A percentile compares a stretch with the other conserved stretches of the same genome.
Evolutionary conservation across 2,329 filamentous ascomycete species (phyloP).

Genomic region (Aspergillus sclerotialis): DNA sequence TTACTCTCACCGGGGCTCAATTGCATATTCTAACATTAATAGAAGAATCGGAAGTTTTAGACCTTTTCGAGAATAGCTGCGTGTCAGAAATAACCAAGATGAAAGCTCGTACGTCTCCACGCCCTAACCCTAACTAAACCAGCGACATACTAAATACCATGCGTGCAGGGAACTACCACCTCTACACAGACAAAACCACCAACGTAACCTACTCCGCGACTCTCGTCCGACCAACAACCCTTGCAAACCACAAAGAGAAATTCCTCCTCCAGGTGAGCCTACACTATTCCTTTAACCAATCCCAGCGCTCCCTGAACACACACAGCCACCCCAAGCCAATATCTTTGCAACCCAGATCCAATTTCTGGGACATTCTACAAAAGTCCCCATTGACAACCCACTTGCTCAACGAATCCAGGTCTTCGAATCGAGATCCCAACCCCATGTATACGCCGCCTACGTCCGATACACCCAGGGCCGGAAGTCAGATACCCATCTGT

Average conservation of each 20-base stretch:
- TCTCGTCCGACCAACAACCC: constrained; percentile 48
- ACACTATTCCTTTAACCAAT: not conserved
- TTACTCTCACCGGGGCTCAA: not conserved
- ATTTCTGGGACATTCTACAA: not conserved
- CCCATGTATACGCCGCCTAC: constrained; percentile 56
- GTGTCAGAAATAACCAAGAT: constrained; percentile 13
- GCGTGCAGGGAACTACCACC: constrained; percentile 55
- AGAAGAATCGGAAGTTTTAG: not conserved
- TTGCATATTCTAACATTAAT: too few species aligned
- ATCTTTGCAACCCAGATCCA: not conserved
- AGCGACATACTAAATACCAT: not conserved
- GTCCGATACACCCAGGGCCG: constrained; percentile 39
- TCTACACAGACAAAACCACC: constrained; percentile 54
- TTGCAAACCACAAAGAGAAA: constrained; percentile 48
- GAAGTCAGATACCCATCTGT: constrained; percentile 21
- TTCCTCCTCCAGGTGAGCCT: constrained; percentile 53
- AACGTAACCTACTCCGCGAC: constrained; percentile 59
- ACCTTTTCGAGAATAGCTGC: constrained; percentile 11
- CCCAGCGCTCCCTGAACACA: too few species aligned
- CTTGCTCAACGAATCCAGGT: constrained; percentile 42
- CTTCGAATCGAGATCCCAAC: constrained; percentile 57
- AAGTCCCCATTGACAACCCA: not conserved
- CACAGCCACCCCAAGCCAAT: not conserved
- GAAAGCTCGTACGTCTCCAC: constrained; percentile 4
- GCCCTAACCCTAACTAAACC: not conserved